Base-by-base conservation (phyloP, 805 yeast species). In the Lachancea meyersii region DNA sequence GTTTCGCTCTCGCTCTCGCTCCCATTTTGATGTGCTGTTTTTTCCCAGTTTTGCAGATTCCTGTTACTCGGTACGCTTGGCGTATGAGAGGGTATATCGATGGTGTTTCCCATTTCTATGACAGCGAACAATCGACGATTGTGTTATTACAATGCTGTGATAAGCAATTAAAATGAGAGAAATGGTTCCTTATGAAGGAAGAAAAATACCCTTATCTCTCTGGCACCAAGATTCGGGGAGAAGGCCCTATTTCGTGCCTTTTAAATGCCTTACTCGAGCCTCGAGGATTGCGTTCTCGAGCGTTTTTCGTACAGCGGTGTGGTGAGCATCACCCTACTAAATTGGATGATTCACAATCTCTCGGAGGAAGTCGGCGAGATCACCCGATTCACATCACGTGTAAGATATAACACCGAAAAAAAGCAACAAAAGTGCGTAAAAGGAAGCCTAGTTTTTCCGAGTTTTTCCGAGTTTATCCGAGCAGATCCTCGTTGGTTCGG, bases 311-410 rank as follows among this genome's bases (percentile, higher is more conserved):
- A 6, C 28, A 26, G 4, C 32, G 14, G 17, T 4, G 19, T 16
- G 10, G 14, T 10, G 5, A 17, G 13, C 19, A 30, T 30, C 32
- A 30, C 14, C 32, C 16, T 10, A 17, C 14, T 13, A 17, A 10
- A 16, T 5, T 4, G 8, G 19, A 14, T 30, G 32, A 30, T 13
- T 30, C 32, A 30, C 14, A 16, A 10, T 13, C 10, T 6, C 3
- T 17, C 32, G 32, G 32, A 30, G 19, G 18, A 30, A 30, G 26
- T n/a, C 37, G 37, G 37, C 37, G 37, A 22, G 32, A 8, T 3
- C 18, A 6, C 24, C 24, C 35, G 24, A 32, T 4, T 14, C 32
- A 19, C 4, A 9, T 26, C 28, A 26, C 28, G 28, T 26, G 28
- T n/a, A n/a, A n/a, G n/a, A n/a, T n/a, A n/a, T n/a, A n/a, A n/a